These are phyloP conservation scores for Candida quercuum DNA, from an alignment of 805 yeast genomes.

Conservation along the genomic window DNA sequence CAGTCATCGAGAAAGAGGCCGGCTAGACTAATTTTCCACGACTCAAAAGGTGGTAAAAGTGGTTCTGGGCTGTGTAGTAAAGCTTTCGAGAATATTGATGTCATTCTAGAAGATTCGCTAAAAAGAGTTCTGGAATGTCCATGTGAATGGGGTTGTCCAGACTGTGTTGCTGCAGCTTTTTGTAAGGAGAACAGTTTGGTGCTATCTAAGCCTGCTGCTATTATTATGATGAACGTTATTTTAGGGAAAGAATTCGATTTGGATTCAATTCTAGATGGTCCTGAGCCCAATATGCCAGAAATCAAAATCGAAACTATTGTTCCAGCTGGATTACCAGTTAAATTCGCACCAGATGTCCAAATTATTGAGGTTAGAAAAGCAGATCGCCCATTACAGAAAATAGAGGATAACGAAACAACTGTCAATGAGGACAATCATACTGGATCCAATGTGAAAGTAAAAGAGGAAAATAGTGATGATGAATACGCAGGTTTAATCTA, in stretches of 20 bases:
- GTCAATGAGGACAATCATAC: conserved; percentile 16
- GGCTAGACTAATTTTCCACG: conserved; percentile 79
- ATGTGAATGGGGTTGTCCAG: conserved; percentile 66
- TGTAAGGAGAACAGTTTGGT: conserved; percentile 83
- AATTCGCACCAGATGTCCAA: conserved; percentile 56
- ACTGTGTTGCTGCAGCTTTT: conserved; percentile 77
- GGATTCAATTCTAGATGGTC: conserved; percentile 54
- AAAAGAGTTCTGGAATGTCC: conserved; percentile 57
- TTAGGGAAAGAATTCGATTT: conserved; percentile 48
- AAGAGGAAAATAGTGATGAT: background rate
- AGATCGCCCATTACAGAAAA: conserved; percentile 10
- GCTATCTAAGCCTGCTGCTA: conserved; percentile 81
- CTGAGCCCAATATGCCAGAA: conserved; percentile 71
- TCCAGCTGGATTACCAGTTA: conserved; percentile 49
- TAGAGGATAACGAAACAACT: conserved; percentile 10
- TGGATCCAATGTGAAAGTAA: background rate
- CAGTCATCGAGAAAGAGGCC: conserved; percentile 75
- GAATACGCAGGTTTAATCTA: background rate
- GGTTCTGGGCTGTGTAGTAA: conserved; percentile 80
- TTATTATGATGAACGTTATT: conserved; percentile 57
- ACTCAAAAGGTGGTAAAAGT: conserved; percentile 71
- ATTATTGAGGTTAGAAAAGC: conserved; percentile 37
- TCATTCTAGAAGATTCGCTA: conserved; percentile 55
- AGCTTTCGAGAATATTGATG: conserved; percentile 74
- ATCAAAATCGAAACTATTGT: conserved; percentile 64